These are phyloP conservation scores for Penicillium odoratum DNA, from an alignment of 495 filamentous ascomycete genomes.

Conservation along the genomic window DNA sequence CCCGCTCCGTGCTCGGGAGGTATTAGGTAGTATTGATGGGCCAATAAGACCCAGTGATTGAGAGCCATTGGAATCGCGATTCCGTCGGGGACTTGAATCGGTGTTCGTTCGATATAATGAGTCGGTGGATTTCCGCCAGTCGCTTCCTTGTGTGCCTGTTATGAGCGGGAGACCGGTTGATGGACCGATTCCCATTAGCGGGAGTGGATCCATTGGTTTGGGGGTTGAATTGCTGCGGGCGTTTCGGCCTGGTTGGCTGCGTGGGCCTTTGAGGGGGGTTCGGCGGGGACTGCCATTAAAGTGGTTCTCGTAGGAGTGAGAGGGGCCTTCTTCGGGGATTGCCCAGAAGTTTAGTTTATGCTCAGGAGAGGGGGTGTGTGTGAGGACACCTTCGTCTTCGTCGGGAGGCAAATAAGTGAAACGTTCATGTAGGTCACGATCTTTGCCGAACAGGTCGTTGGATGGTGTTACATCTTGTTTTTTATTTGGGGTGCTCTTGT, in stretches of 20 bases:
- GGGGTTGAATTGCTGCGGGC: conserved; percentile 25
- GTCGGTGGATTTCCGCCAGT: conserved; percentile 26
- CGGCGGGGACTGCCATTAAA: conserved; percentile 38
- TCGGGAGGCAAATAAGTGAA: conserved; percentile 28
- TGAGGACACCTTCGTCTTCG: conserved; percentile 18
- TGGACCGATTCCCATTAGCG: conserved; percentile 13
- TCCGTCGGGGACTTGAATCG: conserved; percentile 10
- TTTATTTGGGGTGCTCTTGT: conserved; percentile 28
- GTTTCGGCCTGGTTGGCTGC: conserved; percentile 32
- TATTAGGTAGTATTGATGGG: background rate
- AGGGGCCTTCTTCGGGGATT: conserved; percentile 23
- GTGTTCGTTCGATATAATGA: conserved; percentile 20
- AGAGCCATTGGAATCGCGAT: conserved; percentile 13
- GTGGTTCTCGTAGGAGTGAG: conserved; percentile 27
- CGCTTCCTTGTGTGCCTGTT: conserved; percentile 31
- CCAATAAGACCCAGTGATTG: conserved; percentile 11
- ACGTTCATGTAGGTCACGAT: conserved; percentile 25
- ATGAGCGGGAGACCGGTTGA: conserved; percentile 18
- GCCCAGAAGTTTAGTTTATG: conserved; percentile 32
- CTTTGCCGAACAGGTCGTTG: conserved; percentile 5
- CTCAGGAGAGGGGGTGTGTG: conserved; percentile 40
- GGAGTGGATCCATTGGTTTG: conserved; percentile 17
- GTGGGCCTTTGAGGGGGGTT: conserved; percentile 40
- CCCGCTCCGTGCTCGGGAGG: conserved; percentile 10
- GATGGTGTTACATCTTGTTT: conserved; percentile 13